These are phyloP conservation scores for Primulina eburnea DNA, from an alignment of 257 asterid species.

Conservation along the genomic window DNA sequence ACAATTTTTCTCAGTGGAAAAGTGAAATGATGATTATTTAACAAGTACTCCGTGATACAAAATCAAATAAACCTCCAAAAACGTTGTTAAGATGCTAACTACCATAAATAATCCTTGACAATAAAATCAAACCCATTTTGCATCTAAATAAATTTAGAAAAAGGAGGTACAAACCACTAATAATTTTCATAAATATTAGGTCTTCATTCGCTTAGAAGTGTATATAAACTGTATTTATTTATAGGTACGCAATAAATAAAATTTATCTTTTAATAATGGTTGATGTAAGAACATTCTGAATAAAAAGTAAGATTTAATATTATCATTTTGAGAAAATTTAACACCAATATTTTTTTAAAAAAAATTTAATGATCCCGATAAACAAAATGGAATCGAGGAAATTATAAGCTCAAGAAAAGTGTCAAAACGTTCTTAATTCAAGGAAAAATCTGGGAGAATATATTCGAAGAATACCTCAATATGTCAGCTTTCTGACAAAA, in stretches of 20 bases:
- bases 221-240: not conserved
- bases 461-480: not conserved
- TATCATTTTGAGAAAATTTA: not conserved
- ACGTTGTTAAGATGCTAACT: not conserved
- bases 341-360: not conserved
- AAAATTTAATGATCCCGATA: no score
- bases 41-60: not conserved
- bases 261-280: no score
- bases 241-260: not conserved
- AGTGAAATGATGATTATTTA: not conserved
- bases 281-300: not conserved
- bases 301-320: not conserved
- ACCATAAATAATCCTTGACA: not conserved
- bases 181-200: no score
- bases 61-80: not conserved
- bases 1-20: not conserved
- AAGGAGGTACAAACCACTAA: not conserved
- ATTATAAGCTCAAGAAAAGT: not conserved
- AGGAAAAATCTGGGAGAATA: not conserved
- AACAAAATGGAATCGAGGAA: not conserved
- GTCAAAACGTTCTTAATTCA: not conserved
- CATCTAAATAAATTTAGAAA: not conserved
- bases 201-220: not conserved
- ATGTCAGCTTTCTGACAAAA: not conserved
- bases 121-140: not conserved